Evolutionary conservation across 2,329 filamentous ascomycete species (phyloP).

Genomic region (Penicillium sclerotiorum): DNA sequence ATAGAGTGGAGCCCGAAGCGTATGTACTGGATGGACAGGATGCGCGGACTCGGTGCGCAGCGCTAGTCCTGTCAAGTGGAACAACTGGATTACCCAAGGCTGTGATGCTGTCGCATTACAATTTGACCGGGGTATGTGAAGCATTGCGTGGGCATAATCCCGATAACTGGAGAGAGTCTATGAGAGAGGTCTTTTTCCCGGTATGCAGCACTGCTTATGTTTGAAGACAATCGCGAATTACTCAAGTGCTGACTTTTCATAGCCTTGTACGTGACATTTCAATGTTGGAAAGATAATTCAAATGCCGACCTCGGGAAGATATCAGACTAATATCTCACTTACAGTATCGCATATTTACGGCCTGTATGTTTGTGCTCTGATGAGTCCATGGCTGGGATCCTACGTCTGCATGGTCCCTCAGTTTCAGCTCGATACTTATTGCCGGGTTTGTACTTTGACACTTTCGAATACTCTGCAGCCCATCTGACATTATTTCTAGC

Average conservation of each 20-base stretch:
- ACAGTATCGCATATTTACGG: slow-evolving; percentile 19
- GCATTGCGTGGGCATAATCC: slow-evolving; percentile 15
- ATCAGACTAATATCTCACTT: background rate
- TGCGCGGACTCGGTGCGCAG: slow-evolving; percentile 11
- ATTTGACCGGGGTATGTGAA: slow-evolving; percentile 9
- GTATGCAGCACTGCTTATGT: background rate
- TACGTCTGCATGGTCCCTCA: slow-evolving; percentile 20
- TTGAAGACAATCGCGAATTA: no score
- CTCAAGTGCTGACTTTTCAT: background rate
- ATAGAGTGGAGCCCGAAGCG: slow-evolving; percentile 3
- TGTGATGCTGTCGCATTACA: slow-evolving; percentile 19
- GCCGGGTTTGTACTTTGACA: background rate
- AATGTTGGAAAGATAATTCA: no score
- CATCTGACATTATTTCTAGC: background rate
- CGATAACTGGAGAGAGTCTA: slow-evolving; percentile 13
- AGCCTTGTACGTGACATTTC: background rate
- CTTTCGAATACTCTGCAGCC: background rate
- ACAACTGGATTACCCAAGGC: slow-evolving; percentile 16
- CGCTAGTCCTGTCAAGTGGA: slow-evolving; percentile 16
- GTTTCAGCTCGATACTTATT: slow-evolving; percentile 15
- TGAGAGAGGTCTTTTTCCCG: slow-evolving; percentile 18
- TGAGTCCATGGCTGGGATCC: slow-evolving; percentile 16
- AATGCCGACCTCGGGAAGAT: no score
- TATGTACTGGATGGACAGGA: slow-evolving; percentile 4
- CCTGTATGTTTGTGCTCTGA: slow-evolving; percentile 16